These are phyloP conservation scores for Phascolomyces articulosus DNA, from an alignment of 371 early-diverging fungal genomes.

Conservation along the genomic window DNA sequence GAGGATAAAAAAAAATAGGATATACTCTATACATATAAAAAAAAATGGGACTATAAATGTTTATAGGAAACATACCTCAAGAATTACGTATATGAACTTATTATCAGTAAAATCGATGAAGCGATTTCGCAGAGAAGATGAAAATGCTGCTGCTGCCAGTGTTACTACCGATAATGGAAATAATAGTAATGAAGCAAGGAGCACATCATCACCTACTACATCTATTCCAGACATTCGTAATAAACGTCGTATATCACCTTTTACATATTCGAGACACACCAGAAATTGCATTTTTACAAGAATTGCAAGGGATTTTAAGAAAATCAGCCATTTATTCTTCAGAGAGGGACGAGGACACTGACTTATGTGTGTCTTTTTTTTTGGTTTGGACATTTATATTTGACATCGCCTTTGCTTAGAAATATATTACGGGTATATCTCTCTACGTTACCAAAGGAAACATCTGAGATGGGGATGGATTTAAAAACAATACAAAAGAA, in stretches of 20 bases:
- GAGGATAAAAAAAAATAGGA: too few species aligned
- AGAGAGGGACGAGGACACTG: slow-evolving; percentile 1
- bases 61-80: slow-evolving; percentile 6
- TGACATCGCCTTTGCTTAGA: slow-evolving; percentile 8
- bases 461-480: slow-evolving; percentile 1
- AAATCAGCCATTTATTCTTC: slow-evolving; percentile 1
- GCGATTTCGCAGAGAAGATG: background rate
- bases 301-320: background rate
- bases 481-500: background rate
- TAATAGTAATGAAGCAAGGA: background rate
- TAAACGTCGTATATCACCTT: slow-evolving; percentile 7
- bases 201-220: too few species aligned
- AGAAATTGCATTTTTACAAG: slow-evolving; percentile 2
- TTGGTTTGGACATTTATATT: background rate
- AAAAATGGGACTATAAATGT: too few species aligned
- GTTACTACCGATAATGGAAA: too few species aligned
- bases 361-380: background rate
- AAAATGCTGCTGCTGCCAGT: background rate
- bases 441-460: background rate
- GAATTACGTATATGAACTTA: background rate
- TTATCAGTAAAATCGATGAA: background rate
- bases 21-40: too few species aligned
- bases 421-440: slow-evolving; percentile 11
- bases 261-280: background rate
- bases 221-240: too few species aligned